Evolutionary conservation across 495 filamentous ascomycete genomes (phyloP).

Genomic region (Podospora bellae-mahoneyi): DNA sequence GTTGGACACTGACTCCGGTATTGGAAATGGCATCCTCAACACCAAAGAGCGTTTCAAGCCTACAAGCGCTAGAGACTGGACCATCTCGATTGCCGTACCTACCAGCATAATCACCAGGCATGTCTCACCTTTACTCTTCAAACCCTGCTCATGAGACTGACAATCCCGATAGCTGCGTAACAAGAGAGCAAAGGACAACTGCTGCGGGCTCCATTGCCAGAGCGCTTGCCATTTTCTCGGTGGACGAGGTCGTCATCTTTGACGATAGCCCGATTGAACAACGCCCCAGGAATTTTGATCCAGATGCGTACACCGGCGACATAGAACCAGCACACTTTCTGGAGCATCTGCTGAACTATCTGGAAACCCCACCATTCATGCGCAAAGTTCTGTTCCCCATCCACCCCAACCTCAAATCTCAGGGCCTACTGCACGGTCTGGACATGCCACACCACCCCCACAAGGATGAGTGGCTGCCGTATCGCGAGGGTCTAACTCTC

Average conservation of each 20-base stretch:
- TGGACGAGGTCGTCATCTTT: conserved; percentile 75
- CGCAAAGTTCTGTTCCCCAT: conserved; percentile 63
- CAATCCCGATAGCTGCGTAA: conserved; percentile 33
- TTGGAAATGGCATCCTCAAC: conserved; percentile 30
- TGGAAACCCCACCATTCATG: conserved; percentile 74
- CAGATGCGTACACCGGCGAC: conserved; percentile 58
- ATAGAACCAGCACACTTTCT: conserved; percentile 67
- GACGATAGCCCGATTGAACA: conserved; percentile 52
- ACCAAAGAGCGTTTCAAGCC: conserved; percentile 34
- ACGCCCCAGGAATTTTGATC: conserved; percentile 40
- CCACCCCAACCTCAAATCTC: conserved; percentile 64
- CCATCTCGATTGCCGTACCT: conserved; percentile 46
- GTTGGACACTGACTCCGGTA: conserved; percentile 31
- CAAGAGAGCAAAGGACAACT: conserved; percentile 62
- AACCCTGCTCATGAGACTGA: not conserved
- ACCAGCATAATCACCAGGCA: conserved; percentile 50
- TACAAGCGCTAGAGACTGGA: conserved; percentile 42
- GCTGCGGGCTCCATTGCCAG: conserved; percentile 68
- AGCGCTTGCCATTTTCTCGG: conserved; percentile 67
- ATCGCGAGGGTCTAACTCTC: conserved; percentile 66
- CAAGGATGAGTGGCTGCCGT: conserved; percentile 61
- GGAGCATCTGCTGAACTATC: conserved; percentile 65
- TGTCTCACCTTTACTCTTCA: conserved; percentile 17
- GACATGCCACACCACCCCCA: conserved; percentile 76
- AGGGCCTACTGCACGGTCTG: conserved; percentile 63